Percentiles rank a stretch among this genome's conserved stretches.
These are phyloP conservation scores for Stramenopiles sp. DNA, from an alignment of 352 stramenopile genomes.

Conservation along the genomic window DNA sequence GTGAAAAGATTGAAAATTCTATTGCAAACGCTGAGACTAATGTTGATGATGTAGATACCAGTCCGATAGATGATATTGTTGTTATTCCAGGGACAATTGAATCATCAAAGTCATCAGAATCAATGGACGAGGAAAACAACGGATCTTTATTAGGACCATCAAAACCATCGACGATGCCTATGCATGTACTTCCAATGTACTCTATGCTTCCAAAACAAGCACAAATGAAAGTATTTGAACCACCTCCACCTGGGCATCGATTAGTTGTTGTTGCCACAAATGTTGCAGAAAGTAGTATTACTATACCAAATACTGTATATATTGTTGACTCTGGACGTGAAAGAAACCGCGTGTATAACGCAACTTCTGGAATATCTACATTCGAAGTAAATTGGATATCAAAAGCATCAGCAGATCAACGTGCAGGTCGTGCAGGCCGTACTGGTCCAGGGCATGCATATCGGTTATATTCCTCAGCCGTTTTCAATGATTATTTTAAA, in stretches of 20 bases:
- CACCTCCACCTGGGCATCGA: conserved; percentile 40
- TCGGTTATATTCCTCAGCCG: conserved; percentile 68
- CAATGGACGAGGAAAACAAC: conserved; percentile 1
- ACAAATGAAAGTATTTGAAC: conserved; percentile 52
- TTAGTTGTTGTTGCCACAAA: conserved; percentile 88
- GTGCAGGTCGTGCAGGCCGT: conserved; percentile 68
- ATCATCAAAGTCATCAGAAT: neutral
- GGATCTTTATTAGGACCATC: too few species aligned
- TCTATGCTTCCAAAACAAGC: conserved; percentile 74
- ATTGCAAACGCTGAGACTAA: conserved; percentile 6
- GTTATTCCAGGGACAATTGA: neutral
- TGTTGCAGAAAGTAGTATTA: conserved; percentile 83
- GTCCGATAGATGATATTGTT: too few species aligned
- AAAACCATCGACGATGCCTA: conserved; percentile 20
- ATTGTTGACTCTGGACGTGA: conserved; percentile 79
- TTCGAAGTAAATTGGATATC: conserved; percentile 67
- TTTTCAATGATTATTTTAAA: conserved; percentile 70
- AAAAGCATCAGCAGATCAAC: conserved; percentile 42
- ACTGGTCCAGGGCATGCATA: conserved; percentile 87
- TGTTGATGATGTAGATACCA: conserved; percentile 6
- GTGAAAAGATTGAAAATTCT: conserved; percentile 7
- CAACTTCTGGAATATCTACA: conserved; percentile 43
- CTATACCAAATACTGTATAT: conserved; percentile 48
- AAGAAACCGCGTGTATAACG: conserved; percentile 76
- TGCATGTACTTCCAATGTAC: conserved; percentile 77